Evolutionary conservation across 176 grass and related monocot genomes (phyloP), one percentile per base, ranked within the genome.

Genomic region (Bromus sterilis): DNA sequence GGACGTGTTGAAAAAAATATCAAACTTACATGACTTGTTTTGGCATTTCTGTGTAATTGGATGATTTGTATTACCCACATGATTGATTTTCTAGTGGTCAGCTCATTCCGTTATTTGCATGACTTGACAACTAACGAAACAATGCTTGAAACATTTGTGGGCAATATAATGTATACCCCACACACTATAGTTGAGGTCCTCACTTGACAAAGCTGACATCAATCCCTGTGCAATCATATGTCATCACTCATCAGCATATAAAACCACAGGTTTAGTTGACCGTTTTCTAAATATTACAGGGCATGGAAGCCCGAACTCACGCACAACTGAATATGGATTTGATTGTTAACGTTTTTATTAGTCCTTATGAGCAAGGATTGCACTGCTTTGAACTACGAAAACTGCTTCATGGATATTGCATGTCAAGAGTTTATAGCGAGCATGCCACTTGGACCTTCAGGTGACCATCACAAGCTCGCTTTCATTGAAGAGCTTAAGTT

Each of bases 21-120:
- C 49, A n/a, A 46, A 87, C 46, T 80, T 78, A 87, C 14, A 89
- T 82, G 73, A 62, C 53, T 81, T 70, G 44, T 62, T 89, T 89
- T 82, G 87, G 87, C 9, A 11, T 89, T 73, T 78, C 33, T 71
- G 40, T 31, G 42, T 77, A 6, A 29, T 33, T 53, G 28, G 10
- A 11, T 75, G 48, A 12, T 67, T 68, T 62, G 10, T 29, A 23
- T 44, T 85, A 4, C 16, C 32, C 21, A 53, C 18, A 53, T 53
- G 48, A 53, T 71, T 77, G 4, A 32, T 62, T 72, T 83, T 53
- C 21, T 36, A 66, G 3, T 64, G 56, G 48, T 58, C 21, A 78
- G 42, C 16, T 66, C 15, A 42, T 80, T 4, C 3, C n/a, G 1
- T 34, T 11, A 5, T 58, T 58, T 70, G n/a, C 48, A 30, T 81